Evolutionary conservation across 768 basidiomycete genomes (phyloP), one percentile per base, ranked within the genome.

Genomic region (Pleurotus tuber-regium): DNA sequence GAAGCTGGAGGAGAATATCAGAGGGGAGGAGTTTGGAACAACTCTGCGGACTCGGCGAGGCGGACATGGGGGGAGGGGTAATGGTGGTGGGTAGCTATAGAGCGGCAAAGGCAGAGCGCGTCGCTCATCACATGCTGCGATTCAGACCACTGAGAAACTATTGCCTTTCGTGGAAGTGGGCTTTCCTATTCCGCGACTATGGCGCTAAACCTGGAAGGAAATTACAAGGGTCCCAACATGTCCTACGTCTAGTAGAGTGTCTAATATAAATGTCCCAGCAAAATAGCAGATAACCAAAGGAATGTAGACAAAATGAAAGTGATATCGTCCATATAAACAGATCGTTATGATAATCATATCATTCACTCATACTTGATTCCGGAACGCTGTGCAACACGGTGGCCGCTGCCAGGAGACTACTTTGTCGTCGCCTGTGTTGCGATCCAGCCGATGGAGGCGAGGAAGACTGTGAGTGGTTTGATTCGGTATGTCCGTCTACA

Each of bases 1-100:
- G 66, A 10, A 80, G 68, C 55, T 47, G 28, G 50, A 14, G 31
- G 41, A 19, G 29, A 46, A 18, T 29, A 26, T n/a, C 16, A 36
- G 21, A 29, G 31, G 40, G n/a, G 39, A 28, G 36, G 31, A 50
- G 36, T 14, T 14, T n/a, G 38, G 19, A 8, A n/a, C 11, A 10
- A 40, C 11, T 40, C 11, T 19, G 19, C 19, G 24, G 31, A 12
- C 33, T 10, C 36, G 18, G 35, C 11, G 49, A 25, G 24, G 49
- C 18, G 36, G 35, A 39, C 49, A 50, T 50, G 35, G 36, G 23
- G 29, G 35, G 4, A 11, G 36, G 19, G 35, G 3, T 6, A 9
- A 11, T 38, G 16, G 24, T 16, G 10, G 10, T 11, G 10, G 16
- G 23, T n/a, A 28, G 9, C 16, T 28, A n/a, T n/a, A n/a, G 14